Evolutionary conservation across 2,329 filamentous ascomycete species (phyloP), one percentile per base, ranked within the genome.

Genomic region (Trichothecium roseum): DNA sequence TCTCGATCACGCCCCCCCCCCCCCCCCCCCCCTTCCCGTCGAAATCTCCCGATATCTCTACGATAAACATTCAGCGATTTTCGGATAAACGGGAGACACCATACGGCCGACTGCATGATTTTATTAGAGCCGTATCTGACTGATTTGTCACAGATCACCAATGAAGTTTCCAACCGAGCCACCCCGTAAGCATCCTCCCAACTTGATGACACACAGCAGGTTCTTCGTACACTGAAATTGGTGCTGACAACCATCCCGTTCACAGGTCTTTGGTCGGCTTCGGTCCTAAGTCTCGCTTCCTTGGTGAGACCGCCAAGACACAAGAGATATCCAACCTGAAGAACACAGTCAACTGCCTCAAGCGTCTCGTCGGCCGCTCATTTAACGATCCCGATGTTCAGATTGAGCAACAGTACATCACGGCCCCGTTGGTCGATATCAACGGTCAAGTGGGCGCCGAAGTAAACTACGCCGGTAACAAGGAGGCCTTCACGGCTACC

Each of bases 311-410:
- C 39, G 91, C 91, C 49, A 96, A 96, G 78, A 96, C 89, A 48
- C 89, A 95, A 68, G 91, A 98, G 68, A 93, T 94, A 59, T 94
- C 89, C 56, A 98, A 98, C 73, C 78, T 96, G 55, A 98, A 96
- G 73, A 98, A 98, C 75, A 98, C 91, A 49, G 84, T 98, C 66
- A 72, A 78, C 60, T 88, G 78, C 48, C 75, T 98, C 53, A 94
- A 94, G 70, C 85, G 91, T 54, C 80, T 98, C 50, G 82, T 83
- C 55, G 91, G 91, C 56, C 86, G 91, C 57, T 71, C 74, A 43
- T 74, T 89, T 64, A 81, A 72, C 59, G 91, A 98, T 57, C 87
- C 91, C 56, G 91, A 98, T 72, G 73, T 94, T 44, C 75, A 87
- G 64, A 74, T 91, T 56, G 91, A 98, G 74, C 84, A 94, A 66